Base-by-base conservation (phyloP, 768 basidiomycete species). In the Agrocybe pediades region DNA sequence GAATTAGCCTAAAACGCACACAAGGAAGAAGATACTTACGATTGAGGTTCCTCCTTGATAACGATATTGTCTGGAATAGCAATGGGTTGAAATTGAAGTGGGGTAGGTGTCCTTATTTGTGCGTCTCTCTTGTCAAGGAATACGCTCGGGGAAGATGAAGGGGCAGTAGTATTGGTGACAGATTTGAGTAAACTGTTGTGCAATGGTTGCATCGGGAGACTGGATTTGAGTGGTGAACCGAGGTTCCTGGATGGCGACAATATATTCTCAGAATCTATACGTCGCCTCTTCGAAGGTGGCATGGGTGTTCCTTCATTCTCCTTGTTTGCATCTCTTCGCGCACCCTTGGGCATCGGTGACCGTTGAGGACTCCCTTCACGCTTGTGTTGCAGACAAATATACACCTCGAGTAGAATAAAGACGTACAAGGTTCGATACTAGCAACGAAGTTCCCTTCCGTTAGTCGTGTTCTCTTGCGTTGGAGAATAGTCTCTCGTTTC, bases 31-130 rank as follows among this genome's bases (percentile, higher is more conserved):
- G 15, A 20, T 0, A 46, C 63, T 20, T 26, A 69, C 63, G 50
- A 59, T n/a, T n/a, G n/a, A 3, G 57, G 51, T 26, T 66, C 62
- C 17, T 60, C 51, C 24, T 63, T 60, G 25, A 60, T 47, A 21
- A 49, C 45, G 29, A 60, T 42, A 29, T 53, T 50, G 41, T 44
- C 45, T 8, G 53, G 51, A 6, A 64, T 50, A 13, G 67, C n/a
- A n/a, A n/a, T n/a, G n/a, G n/a, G 59, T 30, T 63, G 50, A 17
- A 66, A 69, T n/a, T 58, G 41, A 33, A 70, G 61, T 3, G 67
- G 65, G 19, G 48, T 53, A 19, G 66, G 62, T 19, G 61, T 62
- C 8, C 36, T 47, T 16, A 52, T 15, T 42, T 33, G 21, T 24
- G 19, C 15, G 46, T 20, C 11, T 11, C n/a, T 36, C 33, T 36